Base-by-base conservation (phyloP, 805 yeast species). In the Monosporozyma aquatica region DNA sequence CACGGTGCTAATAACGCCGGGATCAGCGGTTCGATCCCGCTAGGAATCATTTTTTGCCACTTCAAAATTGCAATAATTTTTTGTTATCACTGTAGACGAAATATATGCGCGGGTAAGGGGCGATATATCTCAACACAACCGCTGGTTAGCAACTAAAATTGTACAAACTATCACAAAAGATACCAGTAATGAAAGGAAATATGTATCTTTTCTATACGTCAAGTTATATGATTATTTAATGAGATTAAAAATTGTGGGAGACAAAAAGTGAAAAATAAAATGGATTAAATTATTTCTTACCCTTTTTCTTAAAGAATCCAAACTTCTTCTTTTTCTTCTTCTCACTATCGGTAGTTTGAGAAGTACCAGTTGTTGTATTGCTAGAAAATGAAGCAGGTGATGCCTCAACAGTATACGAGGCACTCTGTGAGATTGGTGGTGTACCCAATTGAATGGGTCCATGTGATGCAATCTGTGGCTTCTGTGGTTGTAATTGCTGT, bases 281-380 rank as follows among this genome's bases (percentile, higher is more conserved):
- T 20, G 4, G 9, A 37, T 5, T n/a, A n/a, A 26, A 11, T 23
- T 47, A 50, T 35, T 50, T 51, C 46, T 52, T 55, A 46, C 48
- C 47, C 44, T 56, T 53, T 45, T 51, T 58, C 42, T 54, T 54
- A 34, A 58, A 57, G 14, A 55, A 46, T n/a, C 61, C 57, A 48
- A 58, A 58, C 40, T 54, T 57, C 43, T 55, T 56, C 46, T 57
- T 58, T 42, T 58, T 57, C 29, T 55, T 56, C 34, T 42, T 47
- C 14, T 44, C 54, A 6, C 43, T 40, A 20, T 38, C 37, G 21
- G 22, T 38, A 7, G 35, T 32, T 32, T 32, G 35, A 3, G 35
- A 32, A 23, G 44, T 45, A 18, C 35, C 43, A 24, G 24, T 43
- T 2, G 44, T 45, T 6, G 22, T 32, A 7, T 45, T 46, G n/a